A percentile compares a stretch with the other conserved stretches of the same genome.
These are phyloP conservation scores for Aquilaria sinensis DNA, from an alignment of 345 rosid genomes.

Conservation along the genomic window DNA sequence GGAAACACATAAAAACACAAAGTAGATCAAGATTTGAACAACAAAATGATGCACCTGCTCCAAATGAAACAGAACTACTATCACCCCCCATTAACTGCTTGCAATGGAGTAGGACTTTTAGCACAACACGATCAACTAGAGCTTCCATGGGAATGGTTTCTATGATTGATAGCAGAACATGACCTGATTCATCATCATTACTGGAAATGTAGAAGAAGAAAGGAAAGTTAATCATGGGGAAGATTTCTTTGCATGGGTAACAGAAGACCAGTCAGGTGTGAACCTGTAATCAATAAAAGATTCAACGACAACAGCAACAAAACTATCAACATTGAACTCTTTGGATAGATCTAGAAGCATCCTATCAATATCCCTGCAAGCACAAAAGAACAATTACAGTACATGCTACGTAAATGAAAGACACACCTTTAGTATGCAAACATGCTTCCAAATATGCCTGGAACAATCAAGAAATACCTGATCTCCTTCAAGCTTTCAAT, in stretches of 20 bases:
- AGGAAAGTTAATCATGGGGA: constrained; percentile 8
- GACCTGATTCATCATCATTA: constrained; percentile 52
- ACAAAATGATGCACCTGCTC: constrained; percentile 38
- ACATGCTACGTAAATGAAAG: constrained; percentile 2
- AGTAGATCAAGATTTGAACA: background rate
- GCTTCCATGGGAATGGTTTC: constrained; percentile 53
- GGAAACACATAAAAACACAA: background rate
- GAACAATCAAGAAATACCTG: constrained; percentile 35
- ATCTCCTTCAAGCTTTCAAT: constrained; percentile 64
- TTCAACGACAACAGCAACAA: constrained; percentile 55
- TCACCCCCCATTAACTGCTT: constrained; percentile 49
- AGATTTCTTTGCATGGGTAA: constrained; percentile 2
- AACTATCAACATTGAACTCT: constrained; percentile 71
- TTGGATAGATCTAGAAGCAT: constrained; percentile 58
- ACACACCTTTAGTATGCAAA: background rate
- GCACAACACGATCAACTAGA: constrained; percentile 47
- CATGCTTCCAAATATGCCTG: background rate
- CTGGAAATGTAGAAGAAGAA: constrained; percentile 39
- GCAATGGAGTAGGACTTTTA: constrained; percentile 55
- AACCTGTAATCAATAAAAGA: constrained; percentile 70
- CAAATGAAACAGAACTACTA: constrained; percentile 32
- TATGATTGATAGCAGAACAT: constrained; percentile 42
- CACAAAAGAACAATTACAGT: constrained; percentile 5
- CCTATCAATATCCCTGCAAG: constrained; percentile 51
- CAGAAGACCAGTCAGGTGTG: constrained; percentile 14